Conservation (phyloP, 805 yeast species). For the Diddensiella caesifluorescens region DNA sequence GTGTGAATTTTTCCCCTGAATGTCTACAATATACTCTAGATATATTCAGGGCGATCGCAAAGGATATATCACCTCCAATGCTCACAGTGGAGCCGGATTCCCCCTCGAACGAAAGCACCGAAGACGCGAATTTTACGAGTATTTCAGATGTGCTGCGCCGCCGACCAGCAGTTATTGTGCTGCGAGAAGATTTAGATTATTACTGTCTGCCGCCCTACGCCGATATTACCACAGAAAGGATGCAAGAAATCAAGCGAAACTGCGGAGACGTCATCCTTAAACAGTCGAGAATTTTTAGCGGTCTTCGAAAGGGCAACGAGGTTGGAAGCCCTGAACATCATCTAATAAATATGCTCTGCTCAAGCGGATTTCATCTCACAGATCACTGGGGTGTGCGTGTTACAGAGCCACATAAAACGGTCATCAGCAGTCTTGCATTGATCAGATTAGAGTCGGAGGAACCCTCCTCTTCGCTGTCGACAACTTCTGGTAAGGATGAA, state of each 20-base stretch:
- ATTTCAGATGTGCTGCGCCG: conserved; percentile 15
- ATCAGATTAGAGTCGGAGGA: conserved; percentile 38
- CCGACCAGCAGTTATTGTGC: conserved; percentile 78
- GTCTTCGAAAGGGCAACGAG: conserved; percentile 43
- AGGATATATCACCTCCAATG: conserved; percentile 39
- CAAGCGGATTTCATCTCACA: conserved; percentile 67
- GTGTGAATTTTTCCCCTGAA: conserved; percentile 76
- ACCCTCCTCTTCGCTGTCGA: conserved; percentile 2
- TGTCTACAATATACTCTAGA: conserved; percentile 81
- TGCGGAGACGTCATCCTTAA: conserved; percentile 63
- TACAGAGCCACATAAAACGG: conserved; percentile 82
- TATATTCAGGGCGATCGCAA: conserved; percentile 64
- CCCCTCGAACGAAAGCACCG: conserved; percentile 15
- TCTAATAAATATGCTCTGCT: conserved; percentile 86
- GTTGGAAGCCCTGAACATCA: conserved; percentile 82
- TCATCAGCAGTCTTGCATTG: conserved; percentile 76
- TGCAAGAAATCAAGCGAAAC: conserved; percentile 61
- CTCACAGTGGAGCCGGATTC: conserved; percentile 22
- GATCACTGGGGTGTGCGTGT: conserved; percentile 86
- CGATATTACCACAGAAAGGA: conserved; percentile 51
- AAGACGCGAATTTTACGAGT: conserved; percentile 5
- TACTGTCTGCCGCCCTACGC: conserved; percentile 76
- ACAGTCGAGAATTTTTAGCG: conserved; percentile 65
- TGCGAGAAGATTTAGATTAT: conserved; percentile 90
- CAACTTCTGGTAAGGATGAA: conserved; percentile 1